Base-by-base conservation (phyloP, 768 basidiomycete genomes). In the Baorangia bicolor region DNA sequence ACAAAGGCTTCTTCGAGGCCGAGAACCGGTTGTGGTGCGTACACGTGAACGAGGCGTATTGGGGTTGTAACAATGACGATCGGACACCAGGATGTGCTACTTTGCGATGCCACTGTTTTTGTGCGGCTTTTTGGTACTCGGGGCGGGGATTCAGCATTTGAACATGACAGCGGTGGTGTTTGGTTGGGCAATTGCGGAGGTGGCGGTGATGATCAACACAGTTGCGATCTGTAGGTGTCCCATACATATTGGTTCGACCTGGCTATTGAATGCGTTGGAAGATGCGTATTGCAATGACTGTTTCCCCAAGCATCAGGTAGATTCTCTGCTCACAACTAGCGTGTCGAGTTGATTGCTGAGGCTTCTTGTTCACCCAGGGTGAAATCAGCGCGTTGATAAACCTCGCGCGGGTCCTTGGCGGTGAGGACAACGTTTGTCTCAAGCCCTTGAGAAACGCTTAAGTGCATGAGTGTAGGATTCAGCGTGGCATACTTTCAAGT, bases 1-100 rank as follows among this genome's bases (percentile, higher is more conserved):
- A 82, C 60, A 59, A 67, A 0, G 83, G 83, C 46, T 75, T 84
- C 41, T 83, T 84, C 65, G 75, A 77, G 50, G 78, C 83, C 3
- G 83, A 85, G 65, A 75, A 58, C 56, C 74, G 77, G 14, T 49
- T 78, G 23, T 78, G 76, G 76, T 74, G 38, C 27, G 72, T 69
- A 10, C 7, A 38, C 35, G 31, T 21, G 0, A 5, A 23, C 13
- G 20, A 23, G 3, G 6, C 3, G 3, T 0, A 6, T 5, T 5
- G 18, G 16, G n/a, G 14, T 12, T 2, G 3, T 23, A 18, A 33
- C 13, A 3, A 14, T 40, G 7, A 39, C 23, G 28, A 25, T 28
- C 9, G 41, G 31, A 31, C 4, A 2, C 35, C 34, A 75, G 73
- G 73, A 63, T 70, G 30, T 73, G 70, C 46, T 79, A 78, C 53